Conservation (phyloP, 2,329 filamentous ascomycete species). For the Neonectria hederae region DNA sequence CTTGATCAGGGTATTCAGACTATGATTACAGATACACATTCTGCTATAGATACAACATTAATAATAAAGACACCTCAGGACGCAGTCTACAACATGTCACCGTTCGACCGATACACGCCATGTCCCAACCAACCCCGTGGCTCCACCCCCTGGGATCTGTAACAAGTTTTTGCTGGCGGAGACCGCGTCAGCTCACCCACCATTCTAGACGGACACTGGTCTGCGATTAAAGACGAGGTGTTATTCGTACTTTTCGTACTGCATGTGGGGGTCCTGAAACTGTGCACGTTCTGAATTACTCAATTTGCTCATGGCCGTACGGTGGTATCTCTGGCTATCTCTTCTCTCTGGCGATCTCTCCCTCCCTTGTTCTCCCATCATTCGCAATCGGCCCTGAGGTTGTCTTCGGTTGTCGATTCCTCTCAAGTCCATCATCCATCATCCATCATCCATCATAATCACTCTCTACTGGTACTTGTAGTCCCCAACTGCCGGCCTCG, state of each 20-base stretch:
- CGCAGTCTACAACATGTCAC: background rate
- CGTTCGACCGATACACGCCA: no score
- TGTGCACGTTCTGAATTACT: background rate
- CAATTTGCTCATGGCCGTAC: background rate
- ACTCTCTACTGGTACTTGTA: conserved; percentile 36
- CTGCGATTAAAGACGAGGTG: background rate
- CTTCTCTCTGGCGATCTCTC: background rate
- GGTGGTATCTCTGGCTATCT: conserved; percentile 30
- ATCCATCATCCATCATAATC: no score
- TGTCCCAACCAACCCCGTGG: background rate
- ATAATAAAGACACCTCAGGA: background rate
- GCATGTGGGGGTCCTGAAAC: background rate
- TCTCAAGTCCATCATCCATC: background rate
- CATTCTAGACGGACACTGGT: background rate
- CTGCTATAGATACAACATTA: no score
- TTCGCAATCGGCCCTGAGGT: background rate
- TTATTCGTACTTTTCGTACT: background rate
- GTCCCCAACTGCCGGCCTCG: conserved; percentile 38
- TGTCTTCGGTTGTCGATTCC: background rate
- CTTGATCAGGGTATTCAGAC: no score
- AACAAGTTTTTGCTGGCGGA: background rate
- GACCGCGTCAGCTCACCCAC: background rate
- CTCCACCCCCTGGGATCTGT: background rate
- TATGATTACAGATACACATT: background rate
- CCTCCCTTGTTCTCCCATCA: background rate